Evolutionary conservation across 2,329 filamentous ascomycete species (phyloP).

Genomic region (Emericellopsis atlantica): DNA sequence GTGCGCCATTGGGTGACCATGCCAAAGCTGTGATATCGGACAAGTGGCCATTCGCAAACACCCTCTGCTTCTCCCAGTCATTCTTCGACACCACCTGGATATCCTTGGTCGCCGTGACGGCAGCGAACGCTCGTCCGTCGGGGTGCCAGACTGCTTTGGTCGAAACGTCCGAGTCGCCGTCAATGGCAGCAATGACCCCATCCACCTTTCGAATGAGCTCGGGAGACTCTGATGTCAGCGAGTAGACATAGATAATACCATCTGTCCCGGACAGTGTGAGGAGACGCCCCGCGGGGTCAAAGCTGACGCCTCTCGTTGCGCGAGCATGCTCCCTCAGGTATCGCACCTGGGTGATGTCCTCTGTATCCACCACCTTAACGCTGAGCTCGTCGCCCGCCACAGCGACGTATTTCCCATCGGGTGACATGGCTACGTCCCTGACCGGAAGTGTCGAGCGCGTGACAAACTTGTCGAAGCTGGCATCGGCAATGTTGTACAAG

Average conservation of each 20-base stretch:
- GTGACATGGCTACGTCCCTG: constrained; percentile 72
- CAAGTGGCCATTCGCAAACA: constrained; percentile 68
- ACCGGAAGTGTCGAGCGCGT: constrained; percentile 76
- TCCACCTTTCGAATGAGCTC: constrained; percentile 75
- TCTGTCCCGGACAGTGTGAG: constrained; percentile 78
- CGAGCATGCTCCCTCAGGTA: constrained; percentile 74
- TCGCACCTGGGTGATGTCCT: constrained; percentile 64
- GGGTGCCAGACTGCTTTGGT: constrained; percentile 82
- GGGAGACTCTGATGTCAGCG: constrained; percentile 63
- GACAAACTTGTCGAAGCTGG: constrained; percentile 68
- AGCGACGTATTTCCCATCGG: constrained; percentile 76
- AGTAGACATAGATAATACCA: constrained; percentile 84
- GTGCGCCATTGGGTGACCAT: constrained; percentile 90
- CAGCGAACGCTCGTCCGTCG: constrained; percentile 81
- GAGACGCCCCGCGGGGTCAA: constrained; percentile 67
- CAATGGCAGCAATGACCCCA: constrained; percentile 68
- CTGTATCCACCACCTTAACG: constrained; percentile 76
- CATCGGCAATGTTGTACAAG: constrained; percentile 70
- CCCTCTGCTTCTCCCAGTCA: constrained; percentile 79
- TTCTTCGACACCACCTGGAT: constrained; percentile 78
- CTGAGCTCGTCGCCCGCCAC: constrained; percentile 94
- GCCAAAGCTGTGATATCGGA: constrained; percentile 76
- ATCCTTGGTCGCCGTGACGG: constrained; percentile 69
- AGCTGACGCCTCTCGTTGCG: constrained; percentile 83
- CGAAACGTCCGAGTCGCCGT: constrained; percentile 60